phyloP scores from a whole-genome alignment of 2,329 filamentous ascomycete species.

The Elsinoe fawcettii region DNA sequence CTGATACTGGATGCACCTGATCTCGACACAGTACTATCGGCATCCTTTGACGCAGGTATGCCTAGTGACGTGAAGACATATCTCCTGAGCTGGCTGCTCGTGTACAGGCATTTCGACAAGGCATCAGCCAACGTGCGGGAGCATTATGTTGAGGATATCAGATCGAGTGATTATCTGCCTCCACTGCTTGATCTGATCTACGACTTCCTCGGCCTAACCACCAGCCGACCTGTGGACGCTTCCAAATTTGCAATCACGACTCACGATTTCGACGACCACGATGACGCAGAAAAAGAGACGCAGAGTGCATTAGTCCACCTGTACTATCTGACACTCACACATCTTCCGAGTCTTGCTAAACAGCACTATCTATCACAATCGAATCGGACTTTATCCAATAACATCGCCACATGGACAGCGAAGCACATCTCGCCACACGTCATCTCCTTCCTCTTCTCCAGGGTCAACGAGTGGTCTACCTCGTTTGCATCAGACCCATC shows the following conservation, averaged over 20 bases:
- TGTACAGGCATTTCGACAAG: slow-evolving; percentile 70
- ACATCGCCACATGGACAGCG: slow-evolving; percentile 77
- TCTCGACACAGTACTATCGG: slow-evolving; percentile 57
- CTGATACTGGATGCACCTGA: slow-evolving; percentile 72
- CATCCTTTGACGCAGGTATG: slow-evolving; percentile 56
- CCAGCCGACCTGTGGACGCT: slow-evolving; percentile 61
- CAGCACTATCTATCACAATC: slow-evolving; percentile 76
- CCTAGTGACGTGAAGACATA: slow-evolving; percentile 68
- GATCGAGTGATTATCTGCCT: slow-evolving; percentile 59
- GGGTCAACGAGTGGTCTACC: slow-evolving; percentile 60
- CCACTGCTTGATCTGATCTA: slow-evolving; percentile 72
- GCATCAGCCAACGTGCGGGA: slow-evolving; percentile 66
- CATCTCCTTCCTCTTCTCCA: slow-evolving; percentile 57
- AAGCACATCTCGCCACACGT: slow-evolving; percentile 69
- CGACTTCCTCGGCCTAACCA: slow-evolving; percentile 73
- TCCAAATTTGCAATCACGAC: slow-evolving; percentile 63
- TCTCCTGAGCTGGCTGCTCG: slow-evolving; percentile 77
- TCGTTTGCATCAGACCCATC: slow-evolving; percentile 32
- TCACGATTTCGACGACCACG: slow-evolving; percentile 49
- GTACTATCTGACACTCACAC: slow-evolving; percentile 73
- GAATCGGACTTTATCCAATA: slow-evolving; percentile 67
- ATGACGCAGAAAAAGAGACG: slow-evolving; percentile 62
- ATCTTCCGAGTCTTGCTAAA: slow-evolving; percentile 70
- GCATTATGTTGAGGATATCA: slow-evolving; percentile 73
- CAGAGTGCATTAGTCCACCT: slow-evolving; percentile 80